Evolutionary conservation across 495 filamentous ascomycete genomes (phyloP), one percentile per base, ranked within the genome.

Genomic region (Penicillium lagena): DNA sequence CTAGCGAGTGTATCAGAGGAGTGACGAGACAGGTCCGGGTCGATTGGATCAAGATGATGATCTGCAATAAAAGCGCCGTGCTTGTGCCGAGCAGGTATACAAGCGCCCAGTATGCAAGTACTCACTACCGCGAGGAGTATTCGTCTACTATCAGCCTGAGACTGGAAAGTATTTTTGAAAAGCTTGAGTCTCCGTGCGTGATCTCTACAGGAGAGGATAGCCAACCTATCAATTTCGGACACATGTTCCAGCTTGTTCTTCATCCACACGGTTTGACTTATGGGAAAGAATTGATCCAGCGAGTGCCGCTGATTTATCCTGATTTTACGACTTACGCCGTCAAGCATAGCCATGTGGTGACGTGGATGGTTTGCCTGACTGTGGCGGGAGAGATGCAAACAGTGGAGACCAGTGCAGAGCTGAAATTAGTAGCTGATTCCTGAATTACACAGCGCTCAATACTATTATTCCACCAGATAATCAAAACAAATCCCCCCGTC

Each of bases 301-400:
- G 29, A 7, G 22, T 9, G 10, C 29, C 31, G 11, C 9, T 38
- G 9, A 47, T 55, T 38, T 43, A 42, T 7, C 51, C 55, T n/a
- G 49, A 54, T 35, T 50, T 58, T 17, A 27, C 46, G 30, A 50
- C 54, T n/a, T 53, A 50, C 32, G 46, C 42, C 11, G 53, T 56
- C 34, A 44, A 29, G 38, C 46, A 45, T 17, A 31, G n/a, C 8
- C 42, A 56, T 40, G 0, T 1, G 7, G 13, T 52, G 30, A 29
- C 35, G 22, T 42, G 29, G 39, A 17, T 40, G 13, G 12, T 50
- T 12, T 52, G 35, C 13, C 40, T 56, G 10, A 49, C 38, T 1
- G 32, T 56, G 29, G 53, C 53, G 9, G 48, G 40, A 15, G 53
- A 56, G 13, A 14, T 14, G 17, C 13, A 42, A 33, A 42, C 30